Evolutionary conservation across 2,329 filamentous ascomycete genomes (phyloP).

Genomic region (Ascochyta koolunga): DNA sequence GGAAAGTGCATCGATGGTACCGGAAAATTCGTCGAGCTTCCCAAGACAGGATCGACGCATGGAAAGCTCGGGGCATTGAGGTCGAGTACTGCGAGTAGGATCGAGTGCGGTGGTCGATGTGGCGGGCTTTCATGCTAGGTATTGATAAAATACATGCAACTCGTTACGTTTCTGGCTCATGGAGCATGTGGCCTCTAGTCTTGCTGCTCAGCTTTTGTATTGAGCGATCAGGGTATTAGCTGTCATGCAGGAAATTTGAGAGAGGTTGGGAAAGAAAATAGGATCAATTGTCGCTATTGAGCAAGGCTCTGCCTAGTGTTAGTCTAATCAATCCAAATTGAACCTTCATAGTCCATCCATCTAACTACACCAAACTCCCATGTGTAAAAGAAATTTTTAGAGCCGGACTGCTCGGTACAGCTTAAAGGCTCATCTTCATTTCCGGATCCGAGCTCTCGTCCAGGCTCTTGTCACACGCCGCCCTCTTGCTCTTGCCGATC

Average conservation of each 20-base stretch:
- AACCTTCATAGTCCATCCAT: background rate
- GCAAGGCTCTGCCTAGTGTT: background rate
- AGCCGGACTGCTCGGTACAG: background rate
- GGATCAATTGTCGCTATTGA: background rate
- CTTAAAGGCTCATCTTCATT: constrained; percentile 12
- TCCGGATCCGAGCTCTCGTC: constrained; percentile 26
- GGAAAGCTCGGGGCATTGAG: background rate
- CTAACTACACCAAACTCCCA: background rate
- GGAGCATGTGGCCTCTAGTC: no score
- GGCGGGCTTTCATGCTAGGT: no score
- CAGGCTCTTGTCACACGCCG: constrained; percentile 21
- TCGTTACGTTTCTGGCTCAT: no score
- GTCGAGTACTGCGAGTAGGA: background rate
- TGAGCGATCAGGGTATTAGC: no score
- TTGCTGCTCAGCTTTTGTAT: no score
- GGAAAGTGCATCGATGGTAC: background rate
- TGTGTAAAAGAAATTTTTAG: background rate
- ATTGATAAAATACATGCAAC: no score
- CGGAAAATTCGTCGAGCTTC: background rate
- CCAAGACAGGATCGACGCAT: background rate
- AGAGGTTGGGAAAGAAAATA: no score
- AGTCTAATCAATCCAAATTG: background rate
- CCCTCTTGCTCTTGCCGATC: constrained; percentile 20
- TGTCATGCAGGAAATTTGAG: no score
- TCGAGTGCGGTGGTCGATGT: background rate